Evolutionary conservation across 2,329 filamentous ascomycete genomes (phyloP), one percentile per base, ranked within the genome.

Genomic region (Keithomyces neogunnii): DNA sequence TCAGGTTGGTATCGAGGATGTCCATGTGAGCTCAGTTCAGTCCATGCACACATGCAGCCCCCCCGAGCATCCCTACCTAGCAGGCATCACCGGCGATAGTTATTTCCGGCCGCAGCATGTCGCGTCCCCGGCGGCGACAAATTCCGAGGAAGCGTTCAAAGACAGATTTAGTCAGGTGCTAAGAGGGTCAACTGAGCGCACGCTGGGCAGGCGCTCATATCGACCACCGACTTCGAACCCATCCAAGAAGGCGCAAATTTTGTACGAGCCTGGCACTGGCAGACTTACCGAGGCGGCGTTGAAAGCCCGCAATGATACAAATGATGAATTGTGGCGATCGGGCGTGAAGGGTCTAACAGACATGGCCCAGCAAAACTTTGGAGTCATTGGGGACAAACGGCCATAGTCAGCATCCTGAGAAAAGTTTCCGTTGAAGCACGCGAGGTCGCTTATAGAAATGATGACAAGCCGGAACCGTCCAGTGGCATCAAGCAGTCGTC

Each of bases 231-330:
- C 33, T 10, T 19, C 13, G 43, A 28, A 49, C 32, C 29, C 44
- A 31, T 36, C 47, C 44, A 29, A 38, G 10, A 36, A 42, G 28
- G 26, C 43, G 40, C 35, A 44, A 48, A 33, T 51, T 28, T 2
- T 49, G 35, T 57, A 54, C 48, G 50, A 57, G 50, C 48, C 53
- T 29, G 56, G 48, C 10, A 59, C 63, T 5, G 54, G 52, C 46
- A 53, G 54, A 5, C 50, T 57, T 45, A 55, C 60, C 29, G 53
- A 58, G 30, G 62, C 63, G 9, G 53, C 62, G 42, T 63, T 30
- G 43, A 33, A 32, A 6, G 54, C 43, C 13, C 52, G 50, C 29
- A 50, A 49, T 39, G 10, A 19, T 8, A 38, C 45, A 38, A 26
- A 53, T 11, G 42, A 57, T 8, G 29, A 49, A 7, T 50, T 26